Conservation (phyloP, 345 rosid species). For the Salix caprea region DNA sequence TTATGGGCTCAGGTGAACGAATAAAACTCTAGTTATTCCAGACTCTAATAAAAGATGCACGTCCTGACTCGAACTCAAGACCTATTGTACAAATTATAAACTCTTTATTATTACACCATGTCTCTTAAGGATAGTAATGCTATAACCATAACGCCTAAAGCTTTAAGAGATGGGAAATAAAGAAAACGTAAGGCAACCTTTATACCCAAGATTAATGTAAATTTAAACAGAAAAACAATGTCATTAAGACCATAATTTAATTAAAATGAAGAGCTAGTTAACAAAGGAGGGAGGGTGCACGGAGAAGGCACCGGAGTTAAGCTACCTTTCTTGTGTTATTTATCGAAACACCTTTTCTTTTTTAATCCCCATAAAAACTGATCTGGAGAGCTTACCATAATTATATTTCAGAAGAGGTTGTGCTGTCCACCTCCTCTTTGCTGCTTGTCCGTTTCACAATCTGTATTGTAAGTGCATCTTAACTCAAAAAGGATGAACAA, state of each 20-base stretch:
- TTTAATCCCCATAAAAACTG: conserved; percentile 17
- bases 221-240: too few relatives aligned
- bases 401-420: conserved; percentile 19
- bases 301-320: neutral
- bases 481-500: conserved; percentile 24
- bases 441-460: conserved; percentile 44
- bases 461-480: conserved; percentile 22
- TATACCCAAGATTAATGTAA: neutral
- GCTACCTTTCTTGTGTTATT: neutral
- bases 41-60: fast-evolving
- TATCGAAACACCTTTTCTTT: conserved; percentile 8
- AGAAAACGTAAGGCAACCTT: too few relatives aligned
- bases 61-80: fast-evolving
- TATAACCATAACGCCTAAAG: too few relatives aligned
- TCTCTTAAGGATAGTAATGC: fast-evolving
- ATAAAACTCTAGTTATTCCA: too few relatives aligned
- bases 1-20: fast-evolving
- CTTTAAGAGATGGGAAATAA: neutral
- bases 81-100: fast-evolving
- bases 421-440: conserved; percentile 31
- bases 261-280: neutral
- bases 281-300: neutral
- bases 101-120: too few relatives aligned
- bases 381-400: conserved; percentile 36
- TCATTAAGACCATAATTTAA: neutral